phyloP scores from a whole-genome alignment of 257 asterid genomes.

The Nicotiana tomentosiformis region DNA sequence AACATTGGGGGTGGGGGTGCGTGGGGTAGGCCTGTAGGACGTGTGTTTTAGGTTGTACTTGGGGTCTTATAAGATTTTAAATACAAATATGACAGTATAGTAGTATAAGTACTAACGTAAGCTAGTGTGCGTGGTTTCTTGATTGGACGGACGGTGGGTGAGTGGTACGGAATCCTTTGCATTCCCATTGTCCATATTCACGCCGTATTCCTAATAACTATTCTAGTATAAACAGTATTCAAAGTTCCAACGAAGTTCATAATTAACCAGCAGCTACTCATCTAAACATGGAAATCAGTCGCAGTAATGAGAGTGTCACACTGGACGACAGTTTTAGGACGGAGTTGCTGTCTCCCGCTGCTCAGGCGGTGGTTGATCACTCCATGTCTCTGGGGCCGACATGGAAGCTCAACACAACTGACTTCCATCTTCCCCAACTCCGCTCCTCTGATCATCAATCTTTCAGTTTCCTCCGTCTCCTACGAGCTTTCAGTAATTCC shows the following conservation, averaged over 20 bases:
- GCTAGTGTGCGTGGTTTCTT: neutral
- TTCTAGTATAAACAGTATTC: neutral
- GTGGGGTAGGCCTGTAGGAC: too few species aligned
- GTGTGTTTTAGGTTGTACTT: too few species aligned
- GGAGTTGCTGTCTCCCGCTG: neutral
- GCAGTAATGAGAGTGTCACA: neutral
- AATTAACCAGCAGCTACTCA: neutral
- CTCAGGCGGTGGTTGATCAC: neutral
- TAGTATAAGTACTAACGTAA: neutral
- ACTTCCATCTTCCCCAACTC: neutral
- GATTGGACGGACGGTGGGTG: neutral
- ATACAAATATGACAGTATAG: too few species aligned
- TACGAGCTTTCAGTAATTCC: neutral
- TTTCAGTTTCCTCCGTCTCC: neutral
- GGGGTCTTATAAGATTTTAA: too few species aligned
- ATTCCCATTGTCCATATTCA: neutral
- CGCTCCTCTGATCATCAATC: neutral
- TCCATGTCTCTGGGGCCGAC: neutral
- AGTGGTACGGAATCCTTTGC: neutral
- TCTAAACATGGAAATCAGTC: neutral
- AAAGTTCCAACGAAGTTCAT: neutral
- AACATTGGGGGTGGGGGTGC: too few species aligned
- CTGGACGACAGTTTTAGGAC: slow-evolving; percentile 4
- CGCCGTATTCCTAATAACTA: neutral
- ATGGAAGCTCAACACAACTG: neutral